phyloP scores from a whole-genome alignment of 352 stramenopile species.

The Phytophthora megakarya region DNA sequence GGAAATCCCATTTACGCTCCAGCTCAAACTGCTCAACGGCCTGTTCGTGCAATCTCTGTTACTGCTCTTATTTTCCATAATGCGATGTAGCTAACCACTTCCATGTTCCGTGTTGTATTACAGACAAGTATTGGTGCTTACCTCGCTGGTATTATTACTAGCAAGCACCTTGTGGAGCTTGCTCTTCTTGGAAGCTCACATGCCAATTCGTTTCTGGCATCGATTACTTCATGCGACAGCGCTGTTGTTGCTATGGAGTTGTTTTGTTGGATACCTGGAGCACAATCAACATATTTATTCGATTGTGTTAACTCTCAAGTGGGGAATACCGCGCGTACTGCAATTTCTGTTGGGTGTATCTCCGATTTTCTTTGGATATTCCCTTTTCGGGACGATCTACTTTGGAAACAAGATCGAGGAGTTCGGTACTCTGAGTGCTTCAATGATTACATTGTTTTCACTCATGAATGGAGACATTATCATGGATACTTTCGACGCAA shows the following conservation, averaged over 20 bases:
- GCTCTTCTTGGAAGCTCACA: conserved; percentile 67
- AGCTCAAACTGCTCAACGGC: conserved; percentile 71
- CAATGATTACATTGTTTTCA: conserved; percentile 86
- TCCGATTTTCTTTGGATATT: conserved; percentile 88
- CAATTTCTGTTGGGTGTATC: conserved; percentile 90
- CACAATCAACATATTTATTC: conserved; percentile 89
- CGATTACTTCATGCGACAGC: conserved; percentile 72
- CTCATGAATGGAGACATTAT: conserved; percentile 93
- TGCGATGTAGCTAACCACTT: conserved; percentile 7
- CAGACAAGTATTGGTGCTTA: conserved; percentile 65
- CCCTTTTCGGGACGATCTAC: conserved; percentile 89
- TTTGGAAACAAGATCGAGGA: conserved; percentile 82
- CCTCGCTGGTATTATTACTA: conserved; percentile 58
- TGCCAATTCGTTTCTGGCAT: conserved; percentile 78
- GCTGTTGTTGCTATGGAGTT: conserved; percentile 82
- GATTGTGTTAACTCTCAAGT: conserved; percentile 90
- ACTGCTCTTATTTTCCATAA: too few species aligned
- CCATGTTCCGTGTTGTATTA: neutral
- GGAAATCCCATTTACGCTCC: conserved; percentile 52
- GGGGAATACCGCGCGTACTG: conserved; percentile 76
- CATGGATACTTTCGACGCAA: conserved; percentile 89
- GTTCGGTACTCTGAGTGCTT: conserved; percentile 71
- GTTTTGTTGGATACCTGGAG: conserved; percentile 85
- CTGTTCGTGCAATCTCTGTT: conserved; percentile 45
- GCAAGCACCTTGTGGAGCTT: conserved; percentile 77